phyloP scores from a whole-genome alignment of 2,329 filamentous ascomycete species.

The Phialocephala sp. region DNA sequence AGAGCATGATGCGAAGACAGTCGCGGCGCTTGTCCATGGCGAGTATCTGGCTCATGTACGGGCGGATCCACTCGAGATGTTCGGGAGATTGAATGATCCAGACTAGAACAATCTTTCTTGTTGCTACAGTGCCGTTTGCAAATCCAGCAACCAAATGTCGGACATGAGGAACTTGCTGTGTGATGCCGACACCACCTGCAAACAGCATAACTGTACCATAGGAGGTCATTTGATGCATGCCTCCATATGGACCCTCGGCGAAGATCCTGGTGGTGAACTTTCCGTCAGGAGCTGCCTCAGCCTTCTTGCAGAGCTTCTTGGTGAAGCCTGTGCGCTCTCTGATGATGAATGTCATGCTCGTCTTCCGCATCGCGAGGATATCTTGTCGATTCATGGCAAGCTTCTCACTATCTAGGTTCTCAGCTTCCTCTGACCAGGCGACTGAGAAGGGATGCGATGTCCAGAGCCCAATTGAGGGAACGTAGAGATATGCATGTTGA shows the following conservation, averaged over 20 bases:
- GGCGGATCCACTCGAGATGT: constrained; percentile 82
- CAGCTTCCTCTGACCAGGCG: constrained; percentile 75
- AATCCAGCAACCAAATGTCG: constrained; percentile 74
- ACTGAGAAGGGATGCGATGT: constrained; percentile 82
- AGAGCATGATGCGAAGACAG: constrained; percentile 76
- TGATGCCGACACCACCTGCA: constrained; percentile 81
- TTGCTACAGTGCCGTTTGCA: constrained; percentile 71
- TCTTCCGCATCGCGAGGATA: constrained; percentile 64
- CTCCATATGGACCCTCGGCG: constrained; percentile 80
- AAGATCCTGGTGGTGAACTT: constrained; percentile 67
- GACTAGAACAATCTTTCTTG: constrained; percentile 73
- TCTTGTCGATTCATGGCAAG: constrained; percentile 65
- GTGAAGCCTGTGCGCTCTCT: constrained; percentile 78
- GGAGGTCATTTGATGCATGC: constrained; percentile 65
- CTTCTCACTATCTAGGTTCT: constrained; percentile 57
- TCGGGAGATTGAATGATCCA: constrained; percentile 83
- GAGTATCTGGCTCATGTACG: constrained; percentile 81
- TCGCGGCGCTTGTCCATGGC: constrained; percentile 77
- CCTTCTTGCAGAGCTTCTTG: constrained; percentile 69
- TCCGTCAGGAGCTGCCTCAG: constrained; percentile 64
- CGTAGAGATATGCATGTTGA: constrained; percentile 81
- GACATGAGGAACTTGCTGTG: constrained; percentile 78
- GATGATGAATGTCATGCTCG: constrained; percentile 73
- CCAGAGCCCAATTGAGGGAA: constrained; percentile 73
- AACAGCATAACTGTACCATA: constrained; percentile 82